Evolutionary conservation across 2,329 filamentous ascomycete species (phyloP), one percentile per base, ranked within the genome.

Genomic region (Emergomyces orientalis): DNA sequence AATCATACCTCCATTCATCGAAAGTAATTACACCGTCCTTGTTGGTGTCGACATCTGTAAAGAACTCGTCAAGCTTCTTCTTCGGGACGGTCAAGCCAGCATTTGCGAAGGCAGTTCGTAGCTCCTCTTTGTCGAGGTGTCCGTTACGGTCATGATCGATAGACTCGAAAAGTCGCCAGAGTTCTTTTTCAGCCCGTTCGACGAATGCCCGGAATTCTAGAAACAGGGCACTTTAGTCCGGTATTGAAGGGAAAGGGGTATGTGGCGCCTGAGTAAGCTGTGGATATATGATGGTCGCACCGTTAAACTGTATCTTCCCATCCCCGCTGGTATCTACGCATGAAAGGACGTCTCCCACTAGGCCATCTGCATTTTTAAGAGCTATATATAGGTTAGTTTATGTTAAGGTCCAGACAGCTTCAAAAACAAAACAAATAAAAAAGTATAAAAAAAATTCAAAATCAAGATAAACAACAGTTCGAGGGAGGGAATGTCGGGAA

Each of bases 1-100:
- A n/a, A 63, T 80, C 88, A 77, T 86, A 97, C 93, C 93, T 88
- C 94, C 94, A 97, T 82, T 99, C 94, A 68, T 91, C 87, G 76
- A 96, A 97, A 66, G 83, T 91, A 69, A 97, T 96, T 66, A 81
- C 80, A 2, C 91, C 91, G 74, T 99, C 92, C 69, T 88, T 84
- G 77, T 99, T 93, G 72, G 85, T 83, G 74, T 99, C 94, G 70
- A 99, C 88, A 73, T 96, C 88, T 67, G 84, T 79, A 73, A 99
- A 97, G 79, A 99, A 97, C 66, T 86, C 84, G 66, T 90, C 84
- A 55, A 99, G 79, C 71, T 91, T 89, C 62, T 86, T 84, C 68
- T 81, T 86, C 27, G 91, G 88, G 14, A 97, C 88, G 9, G 86
- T 83, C 59, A 99, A 81, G 41, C 92, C 92, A 47, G 90, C 88